These are phyloP conservation scores for Chytriomyces sp. DNA, from an alignment of 192 early-diverging fungal species.

Conservation along the genomic window DNA sequence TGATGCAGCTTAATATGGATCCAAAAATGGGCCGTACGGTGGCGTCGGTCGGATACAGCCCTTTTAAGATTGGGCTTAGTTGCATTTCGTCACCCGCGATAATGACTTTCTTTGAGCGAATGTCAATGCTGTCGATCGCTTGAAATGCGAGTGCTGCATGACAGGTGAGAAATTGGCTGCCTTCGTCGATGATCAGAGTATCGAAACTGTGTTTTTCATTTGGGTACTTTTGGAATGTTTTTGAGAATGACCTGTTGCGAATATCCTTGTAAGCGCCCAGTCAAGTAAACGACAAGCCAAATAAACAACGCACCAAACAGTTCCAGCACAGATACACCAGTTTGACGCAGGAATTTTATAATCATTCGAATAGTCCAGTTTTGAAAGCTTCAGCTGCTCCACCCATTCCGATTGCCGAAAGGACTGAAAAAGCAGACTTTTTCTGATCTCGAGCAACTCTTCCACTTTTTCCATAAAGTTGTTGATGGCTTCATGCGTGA, in stretches of 20 bases:
- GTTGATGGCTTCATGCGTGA: constrained; percentile 43
- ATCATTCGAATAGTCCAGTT: not conserved
- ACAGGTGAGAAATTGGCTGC: constrained; percentile 38
- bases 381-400: constrained; percentile 7
- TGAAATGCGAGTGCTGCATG: constrained; percentile 40
- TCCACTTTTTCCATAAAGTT: constrained; percentile 38
- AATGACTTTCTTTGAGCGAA: constrained; percentile 32
- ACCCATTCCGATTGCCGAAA: constrained; percentile 33
- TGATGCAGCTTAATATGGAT: constrained; percentile 44
- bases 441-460: constrained; percentile 9
- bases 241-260: constrained; percentile 24
- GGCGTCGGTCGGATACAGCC: constrained; percentile 26
- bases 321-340: constrained; percentile 32
- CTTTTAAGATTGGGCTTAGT: constrained; percentile 41
- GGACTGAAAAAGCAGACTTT: not conserved
- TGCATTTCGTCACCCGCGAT: constrained; percentile 46
- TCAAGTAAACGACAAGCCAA: not conserved
- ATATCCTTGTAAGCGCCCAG: not conserved
- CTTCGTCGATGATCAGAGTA: constrained; percentile 47
- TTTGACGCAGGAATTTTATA: not conserved
- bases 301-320: constrained; percentile 37
- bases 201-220: constrained; percentile 21
- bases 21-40: constrained; percentile 39
- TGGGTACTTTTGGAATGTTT: constrained; percentile 10
- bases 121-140: constrained; percentile 7